Evolutionary conservation across 1,139 yeast species (phyloP).

Genomic region (Chernovozyma aurita): DNA sequence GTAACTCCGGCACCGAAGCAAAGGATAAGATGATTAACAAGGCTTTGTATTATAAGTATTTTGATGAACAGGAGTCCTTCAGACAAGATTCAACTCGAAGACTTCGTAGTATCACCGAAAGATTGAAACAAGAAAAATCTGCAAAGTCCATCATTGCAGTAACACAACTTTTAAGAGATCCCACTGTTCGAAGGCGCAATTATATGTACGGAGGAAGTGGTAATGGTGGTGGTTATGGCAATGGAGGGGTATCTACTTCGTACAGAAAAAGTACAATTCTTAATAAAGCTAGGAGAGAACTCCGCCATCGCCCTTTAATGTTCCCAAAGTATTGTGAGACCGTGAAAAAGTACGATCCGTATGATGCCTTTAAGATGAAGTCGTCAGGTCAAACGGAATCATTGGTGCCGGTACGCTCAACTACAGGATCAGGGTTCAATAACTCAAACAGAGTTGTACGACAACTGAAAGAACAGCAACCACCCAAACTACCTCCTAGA

Average conservation of each 20-base stretch:
- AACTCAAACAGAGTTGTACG: too few relatives aligned
- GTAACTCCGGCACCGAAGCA: slow-evolving; percentile 2
- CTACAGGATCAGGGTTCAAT: too few relatives aligned
- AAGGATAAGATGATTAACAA: slow-evolving; percentile 32
- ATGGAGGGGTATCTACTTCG: too few relatives aligned
- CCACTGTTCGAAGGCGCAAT: slow-evolving; percentile 27
- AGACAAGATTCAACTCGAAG: slow-evolving; percentile 48
- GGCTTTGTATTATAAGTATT: slow-evolving; percentile 38
- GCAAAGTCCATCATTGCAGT: slow-evolving; percentile 44
- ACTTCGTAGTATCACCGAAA: slow-evolving; percentile 40
- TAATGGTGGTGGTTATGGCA: slow-evolving; percentile 2
- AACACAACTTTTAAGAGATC: slow-evolving; percentile 34
- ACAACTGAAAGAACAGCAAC: too few relatives aligned
- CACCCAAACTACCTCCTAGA: too few relatives aligned
- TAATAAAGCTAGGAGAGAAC: slow-evolving; percentile 32
- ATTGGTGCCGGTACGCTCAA: too few relatives aligned
- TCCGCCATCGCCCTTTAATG: slow-evolving; percentile 30
- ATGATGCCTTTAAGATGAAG: slow-evolving; percentile 17
- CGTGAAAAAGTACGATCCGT: slow-evolving; percentile 21
- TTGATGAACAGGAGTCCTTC: slow-evolving; percentile 40
- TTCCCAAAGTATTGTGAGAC: slow-evolving; percentile 17
- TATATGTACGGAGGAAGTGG: too few relatives aligned
- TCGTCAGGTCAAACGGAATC: not conserved
- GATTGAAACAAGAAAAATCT: slow-evolving; percentile 38
- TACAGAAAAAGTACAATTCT: slow-evolving; percentile 25